A percentile compares a stretch with the other conserved stretches of the same genome.
These are phyloP conservation scores for Rhodotorula sphaerocarpa DNA, from an alignment of 768 basidiomycete species.

Conservation along the genomic window DNA sequence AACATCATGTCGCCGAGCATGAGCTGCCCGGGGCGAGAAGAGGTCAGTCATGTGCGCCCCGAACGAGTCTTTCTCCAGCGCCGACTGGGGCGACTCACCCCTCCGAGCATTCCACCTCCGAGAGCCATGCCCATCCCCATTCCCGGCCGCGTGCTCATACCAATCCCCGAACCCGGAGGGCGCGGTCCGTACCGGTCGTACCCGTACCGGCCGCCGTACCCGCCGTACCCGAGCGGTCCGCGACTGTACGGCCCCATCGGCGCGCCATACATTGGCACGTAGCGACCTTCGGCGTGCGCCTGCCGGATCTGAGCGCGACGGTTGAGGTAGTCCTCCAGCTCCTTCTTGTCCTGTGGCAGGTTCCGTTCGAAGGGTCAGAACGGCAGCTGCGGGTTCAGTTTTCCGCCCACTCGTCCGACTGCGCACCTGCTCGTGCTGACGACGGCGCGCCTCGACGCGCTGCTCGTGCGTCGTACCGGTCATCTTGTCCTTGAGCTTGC, in stretches of 20 bases:
- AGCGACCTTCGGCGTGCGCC: not conserved
- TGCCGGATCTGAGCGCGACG: slow-evolving; percentile 18
- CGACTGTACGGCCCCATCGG: slow-evolving; percentile 14
- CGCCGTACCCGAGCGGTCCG: not conserved
- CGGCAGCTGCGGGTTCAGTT: not conserved
- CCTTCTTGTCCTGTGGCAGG: slow-evolving; percentile 8
- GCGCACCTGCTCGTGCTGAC: slow-evolving; percentile 26
- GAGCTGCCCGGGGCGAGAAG: not conserved
- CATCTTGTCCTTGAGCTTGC: slow-evolving; percentile 36
- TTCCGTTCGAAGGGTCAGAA: not conserved
- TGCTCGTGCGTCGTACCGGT: slow-evolving; percentile 33
- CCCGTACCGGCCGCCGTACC: slow-evolving; percentile 8
- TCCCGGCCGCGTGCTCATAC: not conserved
- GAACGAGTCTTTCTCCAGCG: not conserved
- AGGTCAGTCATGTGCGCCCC: not conserved
- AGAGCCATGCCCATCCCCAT: slow-evolving; percentile 16
- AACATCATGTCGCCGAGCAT: slow-evolving; percentile 15
- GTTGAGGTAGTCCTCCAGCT: slow-evolving; percentile 24
- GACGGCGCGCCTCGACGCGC: slow-evolving; percentile 16
- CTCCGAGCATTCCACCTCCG: slow-evolving; percentile 19
- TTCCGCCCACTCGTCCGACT: no score
- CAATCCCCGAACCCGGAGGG: not conserved
- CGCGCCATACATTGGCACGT: slow-evolving; percentile 12
- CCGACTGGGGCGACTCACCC: not conserved
- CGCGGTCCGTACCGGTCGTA: slow-evolving; percentile 1